A percentile compares a stretch with the other conserved stretches of the same genome.
These are phyloP conservation scores for Rugosomyces carneus DNA, from an alignment of 1,284 basidiomycete species.

Conservation along the genomic window DNA sequence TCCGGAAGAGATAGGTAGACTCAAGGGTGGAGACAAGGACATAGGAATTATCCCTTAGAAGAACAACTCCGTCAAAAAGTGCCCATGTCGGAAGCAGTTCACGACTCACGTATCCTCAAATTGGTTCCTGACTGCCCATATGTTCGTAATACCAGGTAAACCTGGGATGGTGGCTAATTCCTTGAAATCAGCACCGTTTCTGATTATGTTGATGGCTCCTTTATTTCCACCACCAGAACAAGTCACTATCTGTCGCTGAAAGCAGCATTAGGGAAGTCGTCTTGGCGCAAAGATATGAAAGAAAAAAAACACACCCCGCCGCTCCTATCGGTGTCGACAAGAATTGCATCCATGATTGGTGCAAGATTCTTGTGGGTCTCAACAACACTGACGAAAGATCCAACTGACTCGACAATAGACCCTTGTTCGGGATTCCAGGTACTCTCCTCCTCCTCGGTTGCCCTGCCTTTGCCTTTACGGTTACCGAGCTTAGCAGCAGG, in stretches of 20 bases:
- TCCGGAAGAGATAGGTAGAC: conserved; percentile 46
- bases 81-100: background rate
- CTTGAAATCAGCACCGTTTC: conserved; percentile 82
- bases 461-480: conserved; percentile 31
- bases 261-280: background rate
- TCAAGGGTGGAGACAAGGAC: conserved; percentile 54
- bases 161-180: conserved; percentile 61
- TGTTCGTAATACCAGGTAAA: conserved; percentile 46
- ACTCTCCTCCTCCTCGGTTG: conserved; percentile 16
- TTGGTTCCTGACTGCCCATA: conserved; percentile 62
- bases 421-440: conserved; percentile 30
- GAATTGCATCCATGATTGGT: conserved; percentile 80
- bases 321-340: conserved; percentile 71
- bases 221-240: conserved; percentile 83
- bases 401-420: conserved; percentile 44
- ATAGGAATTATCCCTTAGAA: conserved; percentile 24
- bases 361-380: conserved; percentile 78
- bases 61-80: background rate
- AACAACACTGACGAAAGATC: conserved; percentile 50
- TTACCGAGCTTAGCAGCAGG: conserved; percentile 25
- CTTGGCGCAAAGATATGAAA: conserved; percentile 3
- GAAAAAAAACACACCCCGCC: conserved; percentile 48
- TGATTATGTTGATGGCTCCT: conserved; percentile 77
- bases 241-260: conserved; percentile 75
- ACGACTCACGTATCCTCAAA: conserved; percentile 46